Evolutionary conservation across 2,329 filamentous ascomycete genomes (phyloP), one percentile per base, ranked within the genome.

Genomic region (Emergomyces orientalis): DNA sequence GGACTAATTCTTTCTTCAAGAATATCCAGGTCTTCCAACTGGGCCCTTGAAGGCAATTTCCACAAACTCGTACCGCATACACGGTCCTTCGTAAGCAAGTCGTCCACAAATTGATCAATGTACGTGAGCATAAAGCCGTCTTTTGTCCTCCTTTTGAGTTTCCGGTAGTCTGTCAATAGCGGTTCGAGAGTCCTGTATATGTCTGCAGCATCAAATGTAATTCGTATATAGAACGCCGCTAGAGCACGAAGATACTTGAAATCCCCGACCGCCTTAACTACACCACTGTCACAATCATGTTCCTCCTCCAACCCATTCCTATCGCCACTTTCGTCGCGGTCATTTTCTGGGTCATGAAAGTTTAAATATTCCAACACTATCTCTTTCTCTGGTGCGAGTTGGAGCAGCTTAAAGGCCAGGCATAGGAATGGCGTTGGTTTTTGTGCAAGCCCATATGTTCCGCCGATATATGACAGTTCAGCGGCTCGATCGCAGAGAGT

Each of bases 91-190:
- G 85, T 88, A 66, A 99, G 79, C 67, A 99, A 77, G 65, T 97
- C 91, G 74, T 99, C 94, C 62, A 97, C 86, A 74, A 99, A 97
- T 69, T 93, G 88, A 75, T 99, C 94, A 76, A 99, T 81, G 71
- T 84, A 88, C 2, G 90, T 94, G 69, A 99, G 74, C 14, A 79
- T 81, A 66, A 89, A 92, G 1, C 89, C 89, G 34, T 86, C 84
- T 66, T 91, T 85, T 17, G 86, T 88, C 69, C 89, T 84, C 64
- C 91, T 80, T 74, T 89, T 86, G 75, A 99, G 73, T 78, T 97
- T 99, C 68, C 94, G 81, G 67, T 84, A 83, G 73, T 99, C 94
- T 65, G 85, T 84, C 59, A 99, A 78, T 63, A 89, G 86, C 34
- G 91, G 90, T 78, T 99, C 94, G 52, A 99, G 79, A 19, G 85